Conservation (phyloP, 352 stramenopile species). For the Phytophthora ramorum region DNA sequence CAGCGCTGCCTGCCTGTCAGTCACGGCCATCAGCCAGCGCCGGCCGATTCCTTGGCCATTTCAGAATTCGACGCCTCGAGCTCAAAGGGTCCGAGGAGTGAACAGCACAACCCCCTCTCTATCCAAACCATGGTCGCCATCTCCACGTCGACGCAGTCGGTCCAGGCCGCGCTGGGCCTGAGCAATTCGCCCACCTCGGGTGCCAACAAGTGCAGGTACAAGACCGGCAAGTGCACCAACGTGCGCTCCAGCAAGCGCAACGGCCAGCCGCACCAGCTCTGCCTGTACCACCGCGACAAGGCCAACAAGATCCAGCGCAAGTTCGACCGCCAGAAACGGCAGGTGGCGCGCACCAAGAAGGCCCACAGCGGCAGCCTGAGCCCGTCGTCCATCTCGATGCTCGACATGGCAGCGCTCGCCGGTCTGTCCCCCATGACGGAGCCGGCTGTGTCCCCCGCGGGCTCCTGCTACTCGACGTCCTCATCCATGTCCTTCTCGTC, state of each 20-base stretch:
- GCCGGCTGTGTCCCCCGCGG: slow-evolving; percentile 24
- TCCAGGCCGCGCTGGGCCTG: slow-evolving; percentile 23
- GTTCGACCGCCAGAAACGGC: slow-evolving; percentile 89
- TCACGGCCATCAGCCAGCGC: slow-evolving; percentile 23
- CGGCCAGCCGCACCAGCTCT: slow-evolving; percentile 88
- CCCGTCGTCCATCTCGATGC: slow-evolving; percentile 39
- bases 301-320: slow-evolving; percentile 92
- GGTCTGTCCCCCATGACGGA: slow-evolving; percentile 25
- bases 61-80: slow-evolving; percentile 39
- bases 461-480: slow-evolving; percentile 37
- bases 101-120: neutral
- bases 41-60: slow-evolving; percentile 26
- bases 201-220: slow-evolving; percentile 77
- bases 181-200: slow-evolving; percentile 9
- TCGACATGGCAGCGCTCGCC: slow-evolving; percentile 42
- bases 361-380: slow-evolving; percentile 10
- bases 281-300: slow-evolving; percentile 89
- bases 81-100: slow-evolving; percentile 27
- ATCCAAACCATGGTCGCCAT: slow-evolving; percentile 33
- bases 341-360: slow-evolving; percentile 71
- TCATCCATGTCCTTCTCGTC: slow-evolving; percentile 38
- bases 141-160: slow-evolving; percentile 28
- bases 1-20: slow-evolving; percentile 17
- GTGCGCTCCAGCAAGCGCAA: slow-evolving; percentile 85
- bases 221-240: slow-evolving; percentile 90